Conservation (phyloP, 257 asterid species). For the Petunia secreta region DNA sequence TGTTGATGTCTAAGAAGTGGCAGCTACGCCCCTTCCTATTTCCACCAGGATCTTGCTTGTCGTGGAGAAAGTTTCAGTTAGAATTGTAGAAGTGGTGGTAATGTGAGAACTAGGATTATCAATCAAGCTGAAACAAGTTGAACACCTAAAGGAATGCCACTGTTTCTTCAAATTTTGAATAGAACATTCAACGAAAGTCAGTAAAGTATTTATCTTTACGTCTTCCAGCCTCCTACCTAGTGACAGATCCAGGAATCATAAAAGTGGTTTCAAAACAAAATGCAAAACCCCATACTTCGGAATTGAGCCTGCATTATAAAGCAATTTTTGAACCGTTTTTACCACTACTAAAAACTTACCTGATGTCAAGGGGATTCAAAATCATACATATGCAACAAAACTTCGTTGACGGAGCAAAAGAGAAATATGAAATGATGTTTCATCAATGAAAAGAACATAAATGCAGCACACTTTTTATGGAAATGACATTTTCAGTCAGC, state of each 20-base stretch:
- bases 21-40: neutral
- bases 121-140: neutral
- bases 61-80: neutral
- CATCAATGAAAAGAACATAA: neutral
- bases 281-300: no score
- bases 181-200: neutral
- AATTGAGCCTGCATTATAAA: no score
- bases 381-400: neutral
- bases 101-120: neutral
- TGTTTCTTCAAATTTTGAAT: slow-evolving; percentile 7
- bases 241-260: no score
- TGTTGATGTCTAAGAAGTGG: neutral
- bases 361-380: no score
- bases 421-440: neutral
- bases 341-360: no score
- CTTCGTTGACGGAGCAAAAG: neutral
- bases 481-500: neutral
- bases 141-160: neutral
- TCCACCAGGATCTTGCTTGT: neutral
- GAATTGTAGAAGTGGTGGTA: neutral
- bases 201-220: neutral
- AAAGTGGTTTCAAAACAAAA: no score
- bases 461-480: neutral
- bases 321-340: no score
- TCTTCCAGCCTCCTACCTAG: neutral